Conservation (phyloP, 768 basidiomycete species). For the Cubamyces sp. region DNA sequence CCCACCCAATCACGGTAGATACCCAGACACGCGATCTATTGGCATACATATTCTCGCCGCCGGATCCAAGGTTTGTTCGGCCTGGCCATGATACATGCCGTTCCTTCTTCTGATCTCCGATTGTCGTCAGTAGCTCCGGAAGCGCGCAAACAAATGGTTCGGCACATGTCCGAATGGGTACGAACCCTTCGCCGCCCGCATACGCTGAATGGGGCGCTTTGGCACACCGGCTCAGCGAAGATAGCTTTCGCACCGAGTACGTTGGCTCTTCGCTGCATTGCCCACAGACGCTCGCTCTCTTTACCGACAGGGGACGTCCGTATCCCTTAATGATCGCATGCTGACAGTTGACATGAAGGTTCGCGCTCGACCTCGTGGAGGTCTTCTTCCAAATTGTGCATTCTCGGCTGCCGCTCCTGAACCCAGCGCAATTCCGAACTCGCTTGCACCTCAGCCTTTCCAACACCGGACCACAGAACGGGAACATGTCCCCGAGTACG, state of each 20-base stretch:
- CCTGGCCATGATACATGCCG: slow-evolving; percentile 7
- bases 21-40: slow-evolving; percentile 71
- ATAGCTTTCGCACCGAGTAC: slow-evolving; percentile 81
- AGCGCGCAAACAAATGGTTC: slow-evolving; percentile 21
- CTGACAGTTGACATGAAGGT: slow-evolving; percentile 50
- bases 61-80: slow-evolving; percentile 49
- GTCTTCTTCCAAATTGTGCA: slow-evolving; percentile 95
- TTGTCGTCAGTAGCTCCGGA: slow-evolving; percentile 3
- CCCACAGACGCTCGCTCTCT: too few relatives aligned
- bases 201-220: slow-evolving; percentile 78
- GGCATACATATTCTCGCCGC: slow-evolving; percentile 75
- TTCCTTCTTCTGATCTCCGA: slow-evolving; percentile 17
- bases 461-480: slow-evolving; percentile 26
- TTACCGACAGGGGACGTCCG: neutral
- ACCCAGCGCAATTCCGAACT: slow-evolving; percentile 78
- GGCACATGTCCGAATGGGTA: slow-evolving; percentile 7
- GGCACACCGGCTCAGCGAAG: slow-evolving; percentile 71
- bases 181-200: slow-evolving; percentile 38
- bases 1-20: slow-evolving; percentile 55
- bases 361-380: slow-evolving; percentile 91
- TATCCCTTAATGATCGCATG: slow-evolving; percentile 21
- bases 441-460: slow-evolving; percentile 53
- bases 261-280: slow-evolving; percentile 38
- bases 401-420: slow-evolving; percentile 84
- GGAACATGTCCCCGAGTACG: slow-evolving; percentile 28